Evolutionary conservation across 2,329 filamentous ascomycete species (phyloP), one percentile per base, ranked within the genome.

Genomic region (Graphiopsis chlorocephala): DNA sequence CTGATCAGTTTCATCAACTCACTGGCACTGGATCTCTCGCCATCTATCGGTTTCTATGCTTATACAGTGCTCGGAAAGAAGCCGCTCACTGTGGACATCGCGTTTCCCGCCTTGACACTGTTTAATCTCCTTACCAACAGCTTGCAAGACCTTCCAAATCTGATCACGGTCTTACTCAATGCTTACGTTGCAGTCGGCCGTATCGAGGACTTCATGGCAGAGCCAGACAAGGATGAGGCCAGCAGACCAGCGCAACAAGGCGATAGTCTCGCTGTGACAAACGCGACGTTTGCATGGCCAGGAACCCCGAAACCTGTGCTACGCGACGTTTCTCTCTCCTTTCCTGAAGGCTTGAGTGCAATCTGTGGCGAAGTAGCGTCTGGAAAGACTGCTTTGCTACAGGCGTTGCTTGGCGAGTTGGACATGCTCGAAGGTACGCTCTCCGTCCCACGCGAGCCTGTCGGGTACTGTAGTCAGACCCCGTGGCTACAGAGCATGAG

Each of bases 181-280:
- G 91, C 92, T 0, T 88, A 86, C n/a, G 89, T 97, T 20, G 90
- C 93, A 0, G 86, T 96, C 67, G 86, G 85, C 10, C 88, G 93
- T 68, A 92, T 97, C 23, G 90, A 96, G 71, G 84, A 86, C 25
- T 97, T 96, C 78, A 96, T 97, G 91, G 80, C 82, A 0, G 93
- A 97, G 75, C 91, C 91, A 0, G 87, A 97, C 72, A 92, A 92
- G 70, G 66, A 72, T 33, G 69, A 74, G 53, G 74, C 77, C 20
- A 73, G 74, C 14, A 77, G 73, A 53, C 77, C 75, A 55, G 74
- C 73, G 28, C 73, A 74, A 14, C 70, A 71, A 20, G 72, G 69
- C 10, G 72, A 74, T 26, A 68, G 72, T 31, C 73, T 85, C 1
- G 72, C 83, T 47, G 80, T 96, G 55, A 79, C 83, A 2, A 78